Evolutionary conservation across 805 yeast genomes (phyloP).

Genomic region (Helenozyma rhizophorensis): DNA sequence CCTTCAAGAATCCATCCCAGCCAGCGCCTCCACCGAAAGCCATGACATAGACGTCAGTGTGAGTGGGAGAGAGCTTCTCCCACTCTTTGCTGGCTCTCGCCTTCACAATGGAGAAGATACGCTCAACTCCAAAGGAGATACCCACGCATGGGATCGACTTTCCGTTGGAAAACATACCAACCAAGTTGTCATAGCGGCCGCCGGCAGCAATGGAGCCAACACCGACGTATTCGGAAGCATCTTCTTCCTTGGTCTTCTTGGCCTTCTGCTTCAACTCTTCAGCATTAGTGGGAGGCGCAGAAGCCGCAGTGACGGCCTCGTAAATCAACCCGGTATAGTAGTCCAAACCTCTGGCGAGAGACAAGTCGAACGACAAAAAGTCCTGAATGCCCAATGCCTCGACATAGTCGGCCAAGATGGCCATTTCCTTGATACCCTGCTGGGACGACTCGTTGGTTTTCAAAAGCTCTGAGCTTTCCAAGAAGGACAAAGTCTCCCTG

Average conservation of each 20-base stretch:
- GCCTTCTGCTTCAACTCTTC: constrained; percentile 54
- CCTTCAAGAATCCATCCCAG: constrained; percentile 89
- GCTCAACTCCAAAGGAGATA: constrained; percentile 93
- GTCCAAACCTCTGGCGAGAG: constrained; percentile 95
- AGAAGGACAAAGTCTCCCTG: constrained; percentile 51
- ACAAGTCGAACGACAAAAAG: constrained; percentile 80
- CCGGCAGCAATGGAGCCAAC: constrained; percentile 99
- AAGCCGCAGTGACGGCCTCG: constrained; percentile 92
- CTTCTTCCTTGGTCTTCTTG: constrained; percentile 53
- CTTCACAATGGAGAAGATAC: constrained; percentile 85
- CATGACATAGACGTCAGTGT: constrained; percentile 93
- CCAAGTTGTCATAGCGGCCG: constrained; percentile 95
- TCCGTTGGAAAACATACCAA: constrained; percentile 93
- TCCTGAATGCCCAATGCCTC: constrained; percentile 75
- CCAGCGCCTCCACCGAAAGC: constrained; percentile 98
- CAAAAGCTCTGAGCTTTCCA: constrained; percentile 57
- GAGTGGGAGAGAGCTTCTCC: constrained; percentile 69
- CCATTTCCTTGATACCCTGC: constrained; percentile 79
- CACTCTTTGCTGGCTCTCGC: constrained; percentile 59
- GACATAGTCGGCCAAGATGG: constrained; percentile 65
- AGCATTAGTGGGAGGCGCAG: constrained; percentile 91
- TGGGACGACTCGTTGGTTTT: constrained; percentile 67
- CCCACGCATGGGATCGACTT: constrained; percentile 97
- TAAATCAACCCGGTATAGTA: constrained; percentile 96
- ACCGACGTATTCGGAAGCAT: constrained; percentile 95